Conservation (phyloP, 805 yeast genomes). For the Wickerhamomyces rabaulensis region DNA sequence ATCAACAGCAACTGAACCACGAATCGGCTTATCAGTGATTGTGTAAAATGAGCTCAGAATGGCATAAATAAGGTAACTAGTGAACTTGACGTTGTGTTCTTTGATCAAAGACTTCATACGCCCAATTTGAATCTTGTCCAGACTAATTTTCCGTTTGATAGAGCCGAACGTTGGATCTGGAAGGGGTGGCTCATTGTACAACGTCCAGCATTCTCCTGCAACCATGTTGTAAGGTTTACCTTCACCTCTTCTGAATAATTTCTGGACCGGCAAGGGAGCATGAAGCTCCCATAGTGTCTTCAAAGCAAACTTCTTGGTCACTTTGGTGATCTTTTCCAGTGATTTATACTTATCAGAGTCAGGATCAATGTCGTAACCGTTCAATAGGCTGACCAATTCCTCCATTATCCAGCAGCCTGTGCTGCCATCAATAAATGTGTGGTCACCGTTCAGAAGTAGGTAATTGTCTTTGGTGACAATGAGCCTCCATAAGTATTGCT, state of each 20-base stretch:
- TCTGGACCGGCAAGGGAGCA: not conserved
- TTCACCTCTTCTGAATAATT: not conserved
- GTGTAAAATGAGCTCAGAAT: not conserved
- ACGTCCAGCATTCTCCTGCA: not conserved
- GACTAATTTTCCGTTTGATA: slow-evolving; percentile 1
- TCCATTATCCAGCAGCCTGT: slow-evolving; percentile 3
- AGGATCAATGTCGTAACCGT: slow-evolving; percentile 4
- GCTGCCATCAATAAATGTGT: slow-evolving; percentile 5
- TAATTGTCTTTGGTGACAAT: not conserved
- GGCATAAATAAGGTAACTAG: slow-evolving; percentile 1
- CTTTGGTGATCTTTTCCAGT: not conserved
- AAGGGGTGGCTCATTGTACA: not conserved
- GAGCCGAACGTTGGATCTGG: slow-evolving; percentile 3
- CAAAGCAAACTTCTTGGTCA: not conserved
- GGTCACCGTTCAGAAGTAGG: slow-evolving; percentile 5
- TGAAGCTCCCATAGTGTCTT: not conserved
- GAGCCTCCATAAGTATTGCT: not conserved
- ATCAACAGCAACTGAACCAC: slow-evolving; percentile 4
- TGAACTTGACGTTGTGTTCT: slow-evolving; percentile 4
- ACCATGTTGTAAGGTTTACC: not conserved
- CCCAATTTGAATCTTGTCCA: not conserved
- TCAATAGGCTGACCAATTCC: slow-evolving; percentile 1
- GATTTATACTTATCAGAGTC: not conserved
- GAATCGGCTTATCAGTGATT: not conserved
- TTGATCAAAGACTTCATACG: not conserved